Evolutionary conservation across 305 asterid genomes (phyloP).

Genomic region (Plantago lanceolata): DNA sequence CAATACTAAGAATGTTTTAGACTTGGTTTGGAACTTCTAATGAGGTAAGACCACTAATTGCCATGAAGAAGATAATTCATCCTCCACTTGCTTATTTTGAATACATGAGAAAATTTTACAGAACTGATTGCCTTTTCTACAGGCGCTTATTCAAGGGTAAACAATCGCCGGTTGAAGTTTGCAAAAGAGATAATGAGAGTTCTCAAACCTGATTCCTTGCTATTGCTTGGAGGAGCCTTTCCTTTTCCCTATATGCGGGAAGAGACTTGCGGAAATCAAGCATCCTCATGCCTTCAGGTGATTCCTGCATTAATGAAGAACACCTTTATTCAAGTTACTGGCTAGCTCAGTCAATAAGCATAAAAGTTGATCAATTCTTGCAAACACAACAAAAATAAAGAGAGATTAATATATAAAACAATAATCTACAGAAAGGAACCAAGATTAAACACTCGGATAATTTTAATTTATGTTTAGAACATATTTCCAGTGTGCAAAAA

Average conservation of each 20-base stretch:
- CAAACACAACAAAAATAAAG: no score
- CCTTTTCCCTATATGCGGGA: conserved; percentile 90
- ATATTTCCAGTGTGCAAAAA: background rate
- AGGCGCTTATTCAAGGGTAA: background rate
- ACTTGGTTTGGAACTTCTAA: no score
- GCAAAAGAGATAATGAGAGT: conserved; percentile 20
- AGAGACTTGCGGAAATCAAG: conserved; percentile 80
- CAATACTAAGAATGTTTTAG: no score
- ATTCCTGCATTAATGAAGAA: conserved; percentile 50
- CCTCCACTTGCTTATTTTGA: background rate
- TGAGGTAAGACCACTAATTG: no score
- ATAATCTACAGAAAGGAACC: conserved; percentile 10
- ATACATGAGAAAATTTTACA: no score
- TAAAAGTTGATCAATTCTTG: background rate
- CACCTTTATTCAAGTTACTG: conserved; percentile 16
- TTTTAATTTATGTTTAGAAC: background rate
- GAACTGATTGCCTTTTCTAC: conserved; percentile 16
- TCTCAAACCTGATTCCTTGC: conserved; percentile 84
- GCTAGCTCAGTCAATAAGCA: conserved; percentile 9
- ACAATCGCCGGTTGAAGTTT: conserved; percentile 7
- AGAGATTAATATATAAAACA: conserved; percentile 1
- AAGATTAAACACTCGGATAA: conserved; percentile 11
- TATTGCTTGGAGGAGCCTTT: conserved; percentile 88
- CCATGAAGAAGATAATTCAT: no score
- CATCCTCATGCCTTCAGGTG: conserved; percentile 91